These are phyloP conservation scores for Oehlia diaphana DNA, from an alignment of 192 early-diverging fungal genomes.

Conservation along the genomic window DNA sequence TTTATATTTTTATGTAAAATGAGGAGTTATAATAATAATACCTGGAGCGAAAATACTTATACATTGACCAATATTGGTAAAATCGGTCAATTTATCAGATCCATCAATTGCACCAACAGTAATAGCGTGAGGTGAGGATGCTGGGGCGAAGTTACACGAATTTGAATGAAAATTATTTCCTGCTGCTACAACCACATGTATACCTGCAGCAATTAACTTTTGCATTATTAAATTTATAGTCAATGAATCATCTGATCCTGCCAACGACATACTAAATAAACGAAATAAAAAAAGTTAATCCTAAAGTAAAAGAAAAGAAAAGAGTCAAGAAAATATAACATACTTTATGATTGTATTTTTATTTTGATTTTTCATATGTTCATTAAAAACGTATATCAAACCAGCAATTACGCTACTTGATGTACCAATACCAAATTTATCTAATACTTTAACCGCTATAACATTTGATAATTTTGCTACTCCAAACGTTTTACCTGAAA, in stretches of 20 bases:
- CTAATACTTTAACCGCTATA: conserved; percentile 71
- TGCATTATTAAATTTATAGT: conserved; percentile 61
- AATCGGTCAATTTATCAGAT: conserved; percentile 68
- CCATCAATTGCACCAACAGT: conserved; percentile 79
- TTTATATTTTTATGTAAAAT: not conserved
- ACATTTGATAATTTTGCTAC: conserved; percentile 73
- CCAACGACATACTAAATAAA: conserved; percentile 85
- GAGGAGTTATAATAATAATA: not conserved
- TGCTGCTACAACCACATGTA: conserved; percentile 83
- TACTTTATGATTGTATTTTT: not conserved
- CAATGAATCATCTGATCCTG: conserved; percentile 71
- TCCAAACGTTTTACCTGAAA: conserved; percentile 53
- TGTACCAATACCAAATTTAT: conserved; percentile 53
- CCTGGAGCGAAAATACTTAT: conserved; percentile 86
- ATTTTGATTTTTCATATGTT: not conserved
- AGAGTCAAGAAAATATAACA: not conserved
- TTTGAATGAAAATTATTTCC: conserved; percentile 74
- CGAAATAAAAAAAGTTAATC: conserved; percentile 37
- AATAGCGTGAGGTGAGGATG: conserved; percentile 67
- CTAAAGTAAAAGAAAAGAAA: conserved; percentile 29
- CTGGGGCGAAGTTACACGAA: conserved; percentile 80
- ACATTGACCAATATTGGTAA: conserved; percentile 85
- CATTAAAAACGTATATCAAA: conserved; percentile 43
- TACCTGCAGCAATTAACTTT: conserved; percentile 55
- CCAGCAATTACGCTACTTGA: conserved; percentile 49